Evolutionary conservation across 495 filamentous ascomycete species (phyloP), one percentile per base, ranked within the genome.

Genomic region (Apiosordaria backusii): DNA sequence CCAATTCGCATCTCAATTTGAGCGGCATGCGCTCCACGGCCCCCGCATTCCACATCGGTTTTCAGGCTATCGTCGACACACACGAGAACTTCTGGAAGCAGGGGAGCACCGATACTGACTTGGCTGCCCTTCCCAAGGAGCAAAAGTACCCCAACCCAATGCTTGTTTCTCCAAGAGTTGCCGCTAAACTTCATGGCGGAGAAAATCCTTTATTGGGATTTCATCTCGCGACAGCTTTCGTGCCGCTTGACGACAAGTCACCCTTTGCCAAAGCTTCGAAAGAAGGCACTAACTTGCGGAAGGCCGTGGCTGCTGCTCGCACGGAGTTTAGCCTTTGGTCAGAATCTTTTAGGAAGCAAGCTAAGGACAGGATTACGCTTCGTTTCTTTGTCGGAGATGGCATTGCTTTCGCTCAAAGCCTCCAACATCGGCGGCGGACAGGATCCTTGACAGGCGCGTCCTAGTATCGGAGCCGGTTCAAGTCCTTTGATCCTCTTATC

Each of bases 141-240:
- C 3, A 19, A 10, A 57, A 21, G 21, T 26, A 53, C 19, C 62
- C 68, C 13, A 78, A 74, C 23, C 73, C 68, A 0, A 26, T 71
- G 27, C 70, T 71, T 66, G 63, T 55, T 3, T 65, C 66, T 3
- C 27, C 66, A 9, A 57, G 60, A 10, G 22, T 22, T 1, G 52
- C 18, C 7, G 57, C 60, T 10, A 64, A 60, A 23, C 59, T 75
- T 57, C 68, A 75, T 64, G 70, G 69, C 50, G 68, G 67, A 16
- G 62, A 66, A 15, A 69, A 74, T n/a, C 76, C 74, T 10, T 58
- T 73, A 54, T 24, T 68, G 1, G 76, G 73, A 40, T 78, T 75
- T 54, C 73, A 75, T 65, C 64, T 75, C 40, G 67, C 74, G n/a
- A 63, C 73, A 19, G 69, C 65, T 15, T 63, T 62, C 21, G 62